Evolutionary conservation across 148 eudicot genomes (phyloP).

Genomic region (Diospyros kaki): DNA sequence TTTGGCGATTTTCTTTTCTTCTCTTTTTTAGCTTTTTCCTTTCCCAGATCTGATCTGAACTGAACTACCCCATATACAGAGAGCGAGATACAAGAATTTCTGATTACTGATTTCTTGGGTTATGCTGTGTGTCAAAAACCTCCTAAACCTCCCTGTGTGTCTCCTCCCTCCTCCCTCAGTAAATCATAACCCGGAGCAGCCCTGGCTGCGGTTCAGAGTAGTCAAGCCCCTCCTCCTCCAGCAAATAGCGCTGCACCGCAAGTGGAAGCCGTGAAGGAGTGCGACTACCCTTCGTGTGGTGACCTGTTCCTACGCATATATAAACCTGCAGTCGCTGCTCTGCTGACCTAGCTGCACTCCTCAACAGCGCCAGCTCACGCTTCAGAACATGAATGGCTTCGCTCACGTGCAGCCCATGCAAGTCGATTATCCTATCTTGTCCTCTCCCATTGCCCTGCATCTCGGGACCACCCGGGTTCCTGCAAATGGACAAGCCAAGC

Average conservation of each 20-base stretch:
- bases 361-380: constrained; percentile 57
- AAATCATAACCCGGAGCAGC: constrained; percentile 73
- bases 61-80: constrained; percentile 43
- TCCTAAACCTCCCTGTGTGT: constrained; percentile 20
- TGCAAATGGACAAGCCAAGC: constrained; percentile 25
- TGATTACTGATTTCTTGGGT: constrained; percentile 19
- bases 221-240: constrained; percentile 89
- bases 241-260: constrained; percentile 86
- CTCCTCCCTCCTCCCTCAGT: constrained; percentile 28
- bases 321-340: constrained; percentile 61
- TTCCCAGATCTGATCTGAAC: constrained; percentile 25
- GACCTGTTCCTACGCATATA: constrained; percentile 91
- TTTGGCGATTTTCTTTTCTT: constrained; percentile 16
- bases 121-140: constrained; percentile 20
- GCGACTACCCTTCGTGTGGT: constrained; percentile 85
- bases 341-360: constrained; percentile 65
- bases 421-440: constrained; percentile 80
- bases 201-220: constrained; percentile 92
- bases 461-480: constrained; percentile 59
- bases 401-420: constrained; percentile 83
- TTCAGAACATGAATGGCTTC: constrained; percentile 84
- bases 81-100: constrained; percentile 35
- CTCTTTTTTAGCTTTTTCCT: constrained; percentile 14
- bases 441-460: constrained; percentile 53
- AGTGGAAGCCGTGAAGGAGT: constrained; percentile 85